Percentiles rank a stretch among this genome's conserved stretches.
phyloP scores from a whole-genome alignment of 2,329 filamentous ascomycete genomes.

The Bipolaris oryzae region DNA sequence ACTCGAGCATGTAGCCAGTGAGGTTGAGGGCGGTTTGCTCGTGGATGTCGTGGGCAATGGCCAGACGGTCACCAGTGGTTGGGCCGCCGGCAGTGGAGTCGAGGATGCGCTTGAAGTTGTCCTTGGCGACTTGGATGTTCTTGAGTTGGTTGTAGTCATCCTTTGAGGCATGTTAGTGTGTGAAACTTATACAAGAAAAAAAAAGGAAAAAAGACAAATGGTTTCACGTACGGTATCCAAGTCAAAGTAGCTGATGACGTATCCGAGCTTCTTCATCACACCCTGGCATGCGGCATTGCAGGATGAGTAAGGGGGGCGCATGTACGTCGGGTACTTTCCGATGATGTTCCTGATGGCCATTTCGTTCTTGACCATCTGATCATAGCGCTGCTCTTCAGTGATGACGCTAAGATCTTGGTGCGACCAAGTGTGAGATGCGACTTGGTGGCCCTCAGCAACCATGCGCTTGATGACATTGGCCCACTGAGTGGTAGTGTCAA shows the following conservation, averaged over 20 bases:
- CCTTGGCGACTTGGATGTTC: conserved; percentile 45
- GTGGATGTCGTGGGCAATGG: conserved; percentile 61
- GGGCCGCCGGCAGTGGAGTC: conserved; percentile 31
- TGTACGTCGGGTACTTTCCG: conserved; percentile 62
- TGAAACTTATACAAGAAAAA: not conserved
- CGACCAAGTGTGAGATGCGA: conserved; percentile 64
- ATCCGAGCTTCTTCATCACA: conserved; percentile 55
- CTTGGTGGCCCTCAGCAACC: conserved; percentile 62
- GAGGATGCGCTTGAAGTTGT: conserved; percentile 48
- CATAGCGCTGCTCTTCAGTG: conserved; percentile 51
- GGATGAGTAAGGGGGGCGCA: conserved; percentile 57
- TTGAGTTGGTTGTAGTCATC: conserved; percentile 50
- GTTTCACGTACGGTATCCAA: conserved; percentile 54
- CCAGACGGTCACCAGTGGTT: conserved; percentile 50
- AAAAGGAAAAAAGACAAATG: not conserved
- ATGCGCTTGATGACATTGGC: conserved; percentile 61
- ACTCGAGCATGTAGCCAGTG: conserved; percentile 53
- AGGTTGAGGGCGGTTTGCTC: conserved; percentile 53
- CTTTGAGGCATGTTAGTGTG: not conserved
- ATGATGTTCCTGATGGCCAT: conserved; percentile 62
- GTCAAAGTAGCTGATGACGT: conserved; percentile 66
- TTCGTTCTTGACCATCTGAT: conserved; percentile 61
- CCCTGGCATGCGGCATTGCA: conserved; percentile 50
- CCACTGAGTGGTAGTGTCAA: conserved; percentile 58
- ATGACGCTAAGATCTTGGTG: conserved; percentile 57